Evolutionary conservation across 2,329 filamentous ascomycete species (phyloP), one percentile per base, ranked within the genome.

Genomic region (Xylaria sp.): DNA sequence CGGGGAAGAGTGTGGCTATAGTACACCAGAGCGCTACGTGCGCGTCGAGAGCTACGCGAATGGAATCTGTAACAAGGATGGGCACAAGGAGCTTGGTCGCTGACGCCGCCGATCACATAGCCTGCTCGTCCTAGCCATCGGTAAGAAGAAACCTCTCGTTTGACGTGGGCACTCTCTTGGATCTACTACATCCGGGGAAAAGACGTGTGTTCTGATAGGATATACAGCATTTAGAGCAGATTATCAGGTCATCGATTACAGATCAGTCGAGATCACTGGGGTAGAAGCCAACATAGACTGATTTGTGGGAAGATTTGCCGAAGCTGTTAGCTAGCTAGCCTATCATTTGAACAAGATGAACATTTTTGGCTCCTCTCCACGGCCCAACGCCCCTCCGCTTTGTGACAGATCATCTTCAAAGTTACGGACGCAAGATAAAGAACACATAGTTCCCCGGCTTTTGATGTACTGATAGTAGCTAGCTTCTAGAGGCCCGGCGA

Each of bases 21-120:
- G n/a, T 5, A 63, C 36, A 20, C 61, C 61, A 33, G 27, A 22
- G 3, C 17, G 10, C 6, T 63, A 63, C n/a, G 1, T 45, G 31
- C 54, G 54, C 4, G 17, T 39, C 27, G 55, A 64, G 25, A 59
- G 27, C n/a, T 64, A 53, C 17, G 55, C 45, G 5, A 38, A 17
- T 39, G 47, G 61, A 4, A 38, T 64, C 29, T 64, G 45, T 42
- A 22, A 13, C 17, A 47, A 57, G 11, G 39, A 51, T 13, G 50
- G 33, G 20, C 61, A 64, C 47, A 54, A 25, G n/a, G 55, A 53
- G 49, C 20, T 15, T 10, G 61, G 38, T 9, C 61, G 61, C 27
- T 57, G 11, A 58, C 27, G n/a, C n/a, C n/a, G 36, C n/a, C n/a
- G 36, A 50, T 22, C 7, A 10, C 25, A 29, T 20, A 6, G 45